Percentiles rank a stretch among this genome's conserved stretches.
These are phyloP conservation scores for Boletus sensibilis DNA, from an alignment of 768 basidiomycete genomes.

Conservation along the genomic window DNA sequence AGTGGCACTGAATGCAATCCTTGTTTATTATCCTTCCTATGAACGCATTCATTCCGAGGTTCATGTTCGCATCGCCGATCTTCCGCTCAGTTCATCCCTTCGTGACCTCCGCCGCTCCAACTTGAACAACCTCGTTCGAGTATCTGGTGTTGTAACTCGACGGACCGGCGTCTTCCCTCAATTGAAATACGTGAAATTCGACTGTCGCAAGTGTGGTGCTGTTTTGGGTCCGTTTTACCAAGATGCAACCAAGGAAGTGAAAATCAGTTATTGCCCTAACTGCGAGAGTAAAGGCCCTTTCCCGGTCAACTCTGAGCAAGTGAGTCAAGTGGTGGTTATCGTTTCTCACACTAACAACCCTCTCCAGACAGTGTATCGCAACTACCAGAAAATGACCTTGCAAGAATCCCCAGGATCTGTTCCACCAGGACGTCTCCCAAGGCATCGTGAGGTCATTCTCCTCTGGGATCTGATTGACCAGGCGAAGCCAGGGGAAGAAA, in stretches of 20 bases:
- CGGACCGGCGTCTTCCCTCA: constrained; percentile 98
- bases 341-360: background rate
- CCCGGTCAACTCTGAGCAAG: constrained; percentile 94
- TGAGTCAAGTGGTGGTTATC: constrained; percentile 31
- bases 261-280: constrained; percentile 89
- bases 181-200: constrained; percentile 98
- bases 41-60: constrained; percentile 97
- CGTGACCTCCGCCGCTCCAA: constrained; percentile 91
- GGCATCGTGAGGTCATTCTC: constrained; percentile 94
- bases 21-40: constrained; percentile 94
- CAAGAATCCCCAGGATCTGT: constrained; percentile 98
- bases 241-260: constrained; percentile 92
- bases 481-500: constrained; percentile 98
- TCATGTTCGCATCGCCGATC: constrained; percentile 93
- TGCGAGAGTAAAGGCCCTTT: constrained; percentile 97
- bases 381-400: constrained; percentile 98
- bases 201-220: constrained; percentile 93
- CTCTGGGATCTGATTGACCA: constrained; percentile 98
- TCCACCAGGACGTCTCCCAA: constrained; percentile 93
- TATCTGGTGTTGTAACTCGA: constrained; percentile 93
- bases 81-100: constrained; percentile 85
- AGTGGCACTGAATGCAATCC: constrained; percentile 90
- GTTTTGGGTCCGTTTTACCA: constrained; percentile 97
- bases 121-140: constrained; percentile 92
- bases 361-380: constrained; percentile 91